phyloP scores from a whole-genome alignment of 352 stramenopile genomes.

The Pythium phragmiticola region DNA sequence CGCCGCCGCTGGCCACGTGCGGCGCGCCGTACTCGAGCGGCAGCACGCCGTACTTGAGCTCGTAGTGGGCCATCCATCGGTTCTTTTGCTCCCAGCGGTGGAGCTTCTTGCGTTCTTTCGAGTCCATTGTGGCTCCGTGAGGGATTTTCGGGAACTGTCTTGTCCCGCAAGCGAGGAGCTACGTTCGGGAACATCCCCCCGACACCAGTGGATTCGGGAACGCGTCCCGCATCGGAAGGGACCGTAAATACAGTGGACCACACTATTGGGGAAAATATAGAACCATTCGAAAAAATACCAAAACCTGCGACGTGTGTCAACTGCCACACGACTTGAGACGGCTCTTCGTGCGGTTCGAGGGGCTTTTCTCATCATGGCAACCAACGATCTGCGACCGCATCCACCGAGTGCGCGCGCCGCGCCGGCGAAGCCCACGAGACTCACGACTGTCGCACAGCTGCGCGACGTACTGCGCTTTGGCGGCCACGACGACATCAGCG shows the following conservation, averaged over 20 bases:
- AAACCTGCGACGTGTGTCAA: constrained; percentile 5
- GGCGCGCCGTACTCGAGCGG: constrained; percentile 38
- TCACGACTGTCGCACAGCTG: constrained; percentile 9
- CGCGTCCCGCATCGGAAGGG: neutral
- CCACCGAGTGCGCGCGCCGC: constrained; percentile 14
- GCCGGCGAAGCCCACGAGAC: constrained; percentile 11
- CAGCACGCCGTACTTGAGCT: constrained; percentile 61
- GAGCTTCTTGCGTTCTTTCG: constrained; percentile 53
- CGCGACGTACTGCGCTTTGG: constrained; percentile 9
- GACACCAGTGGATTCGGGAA: neutral
- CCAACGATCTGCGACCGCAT: constrained; percentile 5
- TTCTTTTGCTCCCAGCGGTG: constrained; percentile 68
- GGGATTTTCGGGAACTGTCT: constrained; percentile 9
- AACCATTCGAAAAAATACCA: no score
- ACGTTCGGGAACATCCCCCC: constrained; percentile 15
- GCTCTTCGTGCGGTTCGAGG: no score
- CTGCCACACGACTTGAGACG: neutral
- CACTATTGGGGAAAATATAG: neutral
- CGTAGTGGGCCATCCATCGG: constrained; percentile 59
- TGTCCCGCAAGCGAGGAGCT: constrained; percentile 5
- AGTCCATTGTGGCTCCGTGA: constrained; percentile 18
- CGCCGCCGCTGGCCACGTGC: constrained; percentile 7
- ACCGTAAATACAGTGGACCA: constrained; percentile 3
- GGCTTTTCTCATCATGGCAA: neutral
- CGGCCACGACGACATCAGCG: constrained; percentile 13